These are phyloP conservation scores for Blastobotrys robertii DNA, from an alignment of 805 yeast genomes.

Conservation along the genomic window DNA sequence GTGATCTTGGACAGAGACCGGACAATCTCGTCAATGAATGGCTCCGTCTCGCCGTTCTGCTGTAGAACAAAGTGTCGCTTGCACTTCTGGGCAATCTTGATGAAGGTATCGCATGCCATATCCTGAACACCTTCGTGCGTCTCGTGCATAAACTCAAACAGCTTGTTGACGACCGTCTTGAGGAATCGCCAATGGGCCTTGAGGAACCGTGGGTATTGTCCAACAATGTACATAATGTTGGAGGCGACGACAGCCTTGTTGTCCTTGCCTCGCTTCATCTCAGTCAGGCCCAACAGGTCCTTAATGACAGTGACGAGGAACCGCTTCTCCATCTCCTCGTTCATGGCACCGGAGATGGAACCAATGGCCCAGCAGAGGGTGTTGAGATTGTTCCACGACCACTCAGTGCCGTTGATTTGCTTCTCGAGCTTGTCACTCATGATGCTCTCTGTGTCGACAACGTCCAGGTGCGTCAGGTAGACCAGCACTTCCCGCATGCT, in stretches of 20 bases:
- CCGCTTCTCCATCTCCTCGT: slow-evolving; percentile 92
- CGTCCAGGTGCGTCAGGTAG: slow-evolving; percentile 90
- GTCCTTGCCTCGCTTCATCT: slow-evolving; percentile 93
- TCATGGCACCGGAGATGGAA: slow-evolving; percentile 97
- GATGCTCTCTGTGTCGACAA: slow-evolving; percentile 84
- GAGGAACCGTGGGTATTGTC: slow-evolving; percentile 94
- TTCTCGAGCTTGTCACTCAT: slow-evolving; percentile 86
- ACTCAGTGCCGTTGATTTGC: slow-evolving; percentile 92
- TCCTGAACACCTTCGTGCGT: slow-evolving; percentile 99
- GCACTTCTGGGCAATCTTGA: slow-evolving; percentile 90
- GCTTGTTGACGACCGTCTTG: slow-evolving; percentile 89
- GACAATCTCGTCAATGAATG: slow-evolving; percentile 86
- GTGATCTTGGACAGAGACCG: slow-evolving; percentile 76
- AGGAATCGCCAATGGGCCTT: slow-evolving; percentile 98
- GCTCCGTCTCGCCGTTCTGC: slow-evolving; percentile 78
- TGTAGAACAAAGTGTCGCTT: slow-evolving; percentile 87
- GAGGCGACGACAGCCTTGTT: slow-evolving; percentile 99
- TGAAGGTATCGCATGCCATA: slow-evolving; percentile 99
- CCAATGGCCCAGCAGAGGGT: slow-evolving; percentile 99
- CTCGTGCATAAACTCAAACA: slow-evolving; percentile 98
- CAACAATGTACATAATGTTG: slow-evolving; percentile 98
- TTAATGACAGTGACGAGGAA: slow-evolving; percentile 89
- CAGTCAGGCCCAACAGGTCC: slow-evolving; percentile 84
- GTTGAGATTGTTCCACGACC: slow-evolving; percentile 99
- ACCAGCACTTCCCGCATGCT: slow-evolving; percentile 93